Base-by-base conservation (phyloP, 2,329 filamentous ascomycete species). In the Beauveria australis region DNA sequence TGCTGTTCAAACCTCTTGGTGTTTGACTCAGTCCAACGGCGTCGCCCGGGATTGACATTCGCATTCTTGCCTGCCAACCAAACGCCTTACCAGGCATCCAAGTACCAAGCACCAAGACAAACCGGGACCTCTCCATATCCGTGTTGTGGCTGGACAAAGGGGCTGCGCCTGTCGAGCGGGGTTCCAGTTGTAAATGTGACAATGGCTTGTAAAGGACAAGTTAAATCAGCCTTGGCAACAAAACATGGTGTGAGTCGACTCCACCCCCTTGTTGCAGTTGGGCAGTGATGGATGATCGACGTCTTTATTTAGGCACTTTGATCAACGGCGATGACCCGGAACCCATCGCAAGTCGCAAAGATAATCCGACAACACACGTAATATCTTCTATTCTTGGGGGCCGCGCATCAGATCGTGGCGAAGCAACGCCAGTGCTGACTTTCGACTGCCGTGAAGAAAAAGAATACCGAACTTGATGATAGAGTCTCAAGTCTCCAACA, bases 311-410 rank as follows among this genome's bases (percentile, higher is more conserved):
- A 26, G 37, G 22, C 26, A 43, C 51, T 43, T 26, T 22, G 53
- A 37, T 26, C 53, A 47, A 47, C 53, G 2, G 53, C 43, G 53
- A 56, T 37, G 43, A 28, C n/a, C 53, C 53, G 53, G 28, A 24
- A n/a, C 16, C 16, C 37, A 43, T 46, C 53, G 53, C 43, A n/a
- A 47, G 14, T 18, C 14, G 41, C 26, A 1, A 55, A 24, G 41
- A 28, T 37, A 47, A 56, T 44, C 53, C 43, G 53, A 56, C 53
- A 46, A 51, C 46, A 48, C 55, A 58, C 55, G 55, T 58, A 58
- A 51, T 51, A 51, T 49, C 19, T 49, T 58, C 55, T 58, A 58
- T 58, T 58, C 55, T 58, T 40, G 55, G 55, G 55, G 28, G 5
- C 22, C 43, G 19, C 28, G 43, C 41, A 44, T 47, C 26, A 47